Evolutionary conservation across 73 alveolate genomes (phyloP), one percentile per base, ranked within the genome.

Genomic region (Paramecium octaurelia): DNA sequence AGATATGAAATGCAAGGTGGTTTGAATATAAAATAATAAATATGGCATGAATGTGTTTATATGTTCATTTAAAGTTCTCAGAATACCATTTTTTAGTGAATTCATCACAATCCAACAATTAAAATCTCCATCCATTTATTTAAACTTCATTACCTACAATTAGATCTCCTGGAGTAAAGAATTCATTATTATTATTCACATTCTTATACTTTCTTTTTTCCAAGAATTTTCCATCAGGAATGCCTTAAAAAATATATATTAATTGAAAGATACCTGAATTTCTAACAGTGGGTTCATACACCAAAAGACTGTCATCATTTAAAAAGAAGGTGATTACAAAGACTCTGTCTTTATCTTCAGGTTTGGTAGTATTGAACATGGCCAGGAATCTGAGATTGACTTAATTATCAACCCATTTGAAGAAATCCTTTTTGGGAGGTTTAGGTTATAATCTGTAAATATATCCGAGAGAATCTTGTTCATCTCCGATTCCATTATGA

Each of bases 401-500:
- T 84, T 97, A 97, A 88, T 97, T 98, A 93, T 98, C 98, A 60
- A 97, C 98, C 94, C 97, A 98, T 95, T 98, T 98, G 96, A 96
- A 95, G 96, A 96, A 98, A 93, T 98, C 99, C 85, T 97, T 93
- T 88, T 95, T 95, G 21, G 99, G 98, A 48, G 98, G 95, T 85
- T 95, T 90, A 35, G 98, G 98, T 43, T 93, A 58, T 86, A 97
- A 93, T 64, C 98, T 93, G 58, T 91, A 95, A 34, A 97, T 96
- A 86, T 98, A 96, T 24, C 99, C 98, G 50, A 98, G 94, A 20
- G 99, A 95, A 93, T 98, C 99, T 86, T 96, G 97, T 97, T 98
- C 99, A 86, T 95, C 96, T 40, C 99, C 99, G 68, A 95, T 94
- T n/a, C 99, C 99, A 84, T 98, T 97, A 86, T 98, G 97, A 40